Evolutionary conservation across 768 basidiomycete genomes (phyloP).

Genomic region (Neoboletus magnificus): DNA sequence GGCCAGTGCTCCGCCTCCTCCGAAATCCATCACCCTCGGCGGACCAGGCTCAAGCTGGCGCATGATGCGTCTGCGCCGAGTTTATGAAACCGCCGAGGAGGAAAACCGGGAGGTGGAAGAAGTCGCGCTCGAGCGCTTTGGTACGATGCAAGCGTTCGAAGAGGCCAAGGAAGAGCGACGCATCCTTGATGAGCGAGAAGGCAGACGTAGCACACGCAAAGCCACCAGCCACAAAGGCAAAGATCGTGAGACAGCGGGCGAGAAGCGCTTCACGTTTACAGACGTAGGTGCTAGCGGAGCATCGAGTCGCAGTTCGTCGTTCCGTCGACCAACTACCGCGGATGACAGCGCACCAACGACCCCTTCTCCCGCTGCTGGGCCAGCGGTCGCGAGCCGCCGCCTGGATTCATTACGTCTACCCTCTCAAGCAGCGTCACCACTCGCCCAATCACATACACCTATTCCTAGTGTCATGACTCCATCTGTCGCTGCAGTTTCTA

Average conservation of each 20-base stretch:
- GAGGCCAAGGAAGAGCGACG: conserved; percentile 86
- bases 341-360: conserved; percentile 56
- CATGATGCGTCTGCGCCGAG: conserved; percentile 91
- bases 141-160: conserved; percentile 77
- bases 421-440: conserved; percentile 57
- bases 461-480: conserved; percentile 92
- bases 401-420: conserved; percentile 61
- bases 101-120: conserved; percentile 70
- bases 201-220: conserved; percentile 42
- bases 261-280: conserved; percentile 65
- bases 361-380: conserved; percentile 40
- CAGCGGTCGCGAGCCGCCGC: conserved; percentile 44
- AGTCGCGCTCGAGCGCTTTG: conserved; percentile 86
- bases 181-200: conserved; percentile 79
- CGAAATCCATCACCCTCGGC: conserved; percentile 65
- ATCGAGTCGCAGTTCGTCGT: conserved; percentile 82
- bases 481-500: conserved; percentile 33
- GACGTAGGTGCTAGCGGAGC: conserved; percentile 58
- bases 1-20: conserved; percentile 36
- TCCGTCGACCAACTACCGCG: conserved; percentile 74
- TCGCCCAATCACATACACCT: conserved; percentile 69
- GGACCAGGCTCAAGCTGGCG: conserved; percentile 95
- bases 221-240: conserved; percentile 36
- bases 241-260: conserved; percentile 38
- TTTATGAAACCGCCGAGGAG: conserved; percentile 89